Conservation (phyloP, 2,329 filamentous ascomycete species). For the Plectosphaerella sp. region DNA sequence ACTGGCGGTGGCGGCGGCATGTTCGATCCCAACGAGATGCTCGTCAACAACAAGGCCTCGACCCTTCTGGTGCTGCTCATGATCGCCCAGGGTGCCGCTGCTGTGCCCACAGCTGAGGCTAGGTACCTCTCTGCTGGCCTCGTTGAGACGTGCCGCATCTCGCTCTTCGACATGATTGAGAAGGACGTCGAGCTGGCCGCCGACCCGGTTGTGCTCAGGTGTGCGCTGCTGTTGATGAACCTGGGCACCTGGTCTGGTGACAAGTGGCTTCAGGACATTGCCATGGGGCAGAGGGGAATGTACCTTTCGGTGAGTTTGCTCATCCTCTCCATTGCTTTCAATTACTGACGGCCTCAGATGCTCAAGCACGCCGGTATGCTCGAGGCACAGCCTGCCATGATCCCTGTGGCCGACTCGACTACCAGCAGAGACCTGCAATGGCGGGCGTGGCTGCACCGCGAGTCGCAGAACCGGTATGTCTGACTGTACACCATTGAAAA, state of each 20-base stretch:
- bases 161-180: constrained; percentile 67
- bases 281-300: constrained; percentile 70
- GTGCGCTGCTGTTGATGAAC: constrained; percentile 63
- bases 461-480: constrained; percentile 57
- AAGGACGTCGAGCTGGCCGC: constrained; percentile 65
- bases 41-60: constrained; percentile 61
- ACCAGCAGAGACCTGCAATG: constrained; percentile 47
- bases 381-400: constrained; percentile 43
- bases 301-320: constrained; percentile 53
- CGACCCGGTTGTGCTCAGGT: constrained; percentile 60
- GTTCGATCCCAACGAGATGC: constrained; percentile 61
- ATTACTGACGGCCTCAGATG: constrained; percentile 42
- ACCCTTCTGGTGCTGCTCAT: constrained; percentile 65
- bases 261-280: constrained; percentile 75
- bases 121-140: constrained; percentile 62
- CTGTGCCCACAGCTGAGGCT: constrained; percentile 61
- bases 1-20: constrained; percentile 50
- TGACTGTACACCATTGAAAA: constrained; percentile 11
- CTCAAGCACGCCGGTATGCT: constrained; percentile 65
- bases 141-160: constrained; percentile 68
- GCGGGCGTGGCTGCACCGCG: constrained; percentile 61
- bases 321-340: background rate
- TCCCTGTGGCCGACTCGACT: constrained; percentile 36
- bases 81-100: constrained; percentile 66
- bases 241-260: constrained; percentile 70